Percentiles rank a stretch among this genome's conserved stretches.
Evolutionary conservation across 768 basidiomycete species (phyloP).

Genomic region (Termitomyces sp.): DNA sequence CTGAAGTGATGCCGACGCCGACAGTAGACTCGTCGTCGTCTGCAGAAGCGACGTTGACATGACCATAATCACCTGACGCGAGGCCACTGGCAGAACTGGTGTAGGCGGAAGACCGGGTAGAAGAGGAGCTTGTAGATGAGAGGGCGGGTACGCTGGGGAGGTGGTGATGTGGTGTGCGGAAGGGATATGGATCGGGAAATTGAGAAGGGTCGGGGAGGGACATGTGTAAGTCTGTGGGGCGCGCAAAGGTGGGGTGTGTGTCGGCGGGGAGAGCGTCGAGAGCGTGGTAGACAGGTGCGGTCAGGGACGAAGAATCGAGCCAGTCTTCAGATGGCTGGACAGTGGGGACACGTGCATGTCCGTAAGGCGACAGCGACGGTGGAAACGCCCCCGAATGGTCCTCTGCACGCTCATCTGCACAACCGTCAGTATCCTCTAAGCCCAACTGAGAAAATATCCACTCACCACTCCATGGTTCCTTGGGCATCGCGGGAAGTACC

Average conservation of each 20-base stretch:
- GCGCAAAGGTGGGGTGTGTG: constrained; percentile 30
- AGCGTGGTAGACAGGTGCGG: neutral
- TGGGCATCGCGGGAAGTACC: constrained; percentile 30
- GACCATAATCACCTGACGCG: constrained; percentile 54
- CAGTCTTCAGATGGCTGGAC: constrained; percentile 24
- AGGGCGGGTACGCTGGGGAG: constrained; percentile 51
- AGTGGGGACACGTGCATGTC: constrained; percentile 35
- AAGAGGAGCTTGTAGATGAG: constrained; percentile 69
- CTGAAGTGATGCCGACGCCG: constrained; percentile 58
- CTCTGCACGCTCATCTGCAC: constrained; percentile 19
- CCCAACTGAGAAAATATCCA: constrained; percentile 12
- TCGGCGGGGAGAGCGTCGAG: constrained; percentile 16
- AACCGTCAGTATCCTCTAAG: constrained; percentile 9
- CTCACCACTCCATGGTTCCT: constrained; percentile 7
- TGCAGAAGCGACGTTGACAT: constrained; percentile 60
- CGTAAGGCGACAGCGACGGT: constrained; percentile 26
- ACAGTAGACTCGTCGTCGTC: constrained; percentile 55
- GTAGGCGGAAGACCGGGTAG: constrained; percentile 74
- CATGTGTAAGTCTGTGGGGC: constrained; percentile 34
- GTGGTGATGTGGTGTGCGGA: constrained; percentile 44
- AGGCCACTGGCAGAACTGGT: constrained; percentile 64
- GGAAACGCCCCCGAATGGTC: constrained; percentile 25
- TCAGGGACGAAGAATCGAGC: constrained; percentile 15
- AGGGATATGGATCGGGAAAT: constrained; percentile 71
- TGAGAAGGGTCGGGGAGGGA: constrained; percentile 58